Base-by-base conservation (phyloP, 768 basidiomycete genomes). In the Russula brevipes region DNA sequence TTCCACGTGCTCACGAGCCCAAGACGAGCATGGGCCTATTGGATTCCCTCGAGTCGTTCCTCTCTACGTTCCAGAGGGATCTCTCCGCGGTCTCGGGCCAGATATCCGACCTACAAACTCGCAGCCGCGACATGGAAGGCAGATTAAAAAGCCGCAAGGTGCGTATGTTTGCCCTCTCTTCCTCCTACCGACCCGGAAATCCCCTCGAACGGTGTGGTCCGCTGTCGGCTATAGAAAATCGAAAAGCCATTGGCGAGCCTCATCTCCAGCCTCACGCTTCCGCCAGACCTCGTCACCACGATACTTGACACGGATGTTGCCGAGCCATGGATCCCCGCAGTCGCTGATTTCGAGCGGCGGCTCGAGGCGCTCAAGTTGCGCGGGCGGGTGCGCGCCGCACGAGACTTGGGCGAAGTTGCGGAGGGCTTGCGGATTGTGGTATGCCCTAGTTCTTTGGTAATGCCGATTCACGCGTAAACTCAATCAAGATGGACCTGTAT, bases 21-120 rank as follows among this genome's bases (percentile, higher is more conserved):
- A 72, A 99, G 96, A 88, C 91, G 16, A 96, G 95, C 70, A 82
- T 91, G 14, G 81, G 80, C 62, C 82, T 98, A 19, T 80, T 99
- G 57, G 87, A 93, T 70, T 92, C 92, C 1, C 81, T 99, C 3
- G 88, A 97, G 68, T 81, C 85, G 1, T 98, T 98, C 74, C 81
- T 99, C 11, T 94, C 93, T 2, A 97, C 91, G 0, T 99, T 99
- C 71, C 96, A 98, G 74, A 88, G 81, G 69, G 96, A 99, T 73
- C 80, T 99, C 24, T 90, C 93, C 5, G 87, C 88, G 1, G 97
- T 98, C 10, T 98, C 97, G 2, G 91, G 94, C 3, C 95, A 99
- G 73, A 96, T 99, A 72, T 89, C 92, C 1, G 93, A 98, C 66
- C 80, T 99, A 30, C 97, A 98, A 71, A 83, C 85, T 66, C 82